phyloP scores from a whole-genome alignment of 1,284 basidiomycete genomes.

The Sporisorium iseilematis-ciliati region DNA sequence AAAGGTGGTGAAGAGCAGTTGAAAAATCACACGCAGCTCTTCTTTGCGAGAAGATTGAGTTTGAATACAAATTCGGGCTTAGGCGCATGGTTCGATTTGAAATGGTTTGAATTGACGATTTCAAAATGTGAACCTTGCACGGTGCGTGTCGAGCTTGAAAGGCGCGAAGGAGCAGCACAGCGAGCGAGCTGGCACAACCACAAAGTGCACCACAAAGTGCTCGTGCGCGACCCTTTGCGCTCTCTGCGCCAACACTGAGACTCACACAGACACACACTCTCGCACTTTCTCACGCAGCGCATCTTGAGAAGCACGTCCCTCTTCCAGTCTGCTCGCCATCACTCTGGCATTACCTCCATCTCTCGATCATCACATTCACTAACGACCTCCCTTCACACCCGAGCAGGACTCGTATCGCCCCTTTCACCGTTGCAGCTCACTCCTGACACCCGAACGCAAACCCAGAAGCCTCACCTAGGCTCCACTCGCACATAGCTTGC shows the following conservation, averaged over 20 bases:
- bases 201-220: slow-evolving; percentile 6
- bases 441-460: background rate
- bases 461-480: slow-evolving; percentile 1
- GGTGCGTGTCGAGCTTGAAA: slow-evolving; percentile 14
- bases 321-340: slow-evolving; percentile 5
- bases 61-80: slow-evolving; percentile 3
- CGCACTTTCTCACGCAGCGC: slow-evolving; percentile 6
- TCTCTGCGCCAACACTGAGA: slow-evolving; percentile 31
- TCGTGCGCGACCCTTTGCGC: slow-evolving; percentile 29
- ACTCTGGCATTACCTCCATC: background rate
- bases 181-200: slow-evolving; percentile 2
- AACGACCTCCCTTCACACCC: background rate
- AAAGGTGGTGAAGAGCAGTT: no score
- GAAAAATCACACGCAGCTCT: no score
- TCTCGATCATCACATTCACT: background rate
- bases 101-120: slow-evolving; percentile 3
- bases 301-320: slow-evolving; percentile 2
- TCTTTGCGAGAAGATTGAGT: background rate
- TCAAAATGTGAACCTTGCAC: background rate
- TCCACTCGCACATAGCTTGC: background rate
- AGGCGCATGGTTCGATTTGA: background rate
- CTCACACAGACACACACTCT: slow-evolving; percentile 8
- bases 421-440: background rate
- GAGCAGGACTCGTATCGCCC: background rate
- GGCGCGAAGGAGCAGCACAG: slow-evolving; percentile 6